Conservation (phyloP, 441 rosid genomes). For the Erodium trifolium region DNA sequence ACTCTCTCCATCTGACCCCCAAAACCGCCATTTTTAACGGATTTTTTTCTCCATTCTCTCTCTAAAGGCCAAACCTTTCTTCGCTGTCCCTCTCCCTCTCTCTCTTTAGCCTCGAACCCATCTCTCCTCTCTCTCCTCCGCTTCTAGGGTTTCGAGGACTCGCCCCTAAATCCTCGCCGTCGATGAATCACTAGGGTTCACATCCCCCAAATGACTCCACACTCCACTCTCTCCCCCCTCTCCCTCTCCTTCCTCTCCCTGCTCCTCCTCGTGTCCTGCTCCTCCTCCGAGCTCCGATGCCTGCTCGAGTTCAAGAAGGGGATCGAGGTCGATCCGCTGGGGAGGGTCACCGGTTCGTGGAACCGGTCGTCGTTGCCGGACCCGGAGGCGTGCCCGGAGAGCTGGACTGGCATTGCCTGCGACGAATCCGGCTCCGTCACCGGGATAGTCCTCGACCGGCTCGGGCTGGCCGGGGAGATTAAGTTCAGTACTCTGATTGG, state of each 20-base stretch:
- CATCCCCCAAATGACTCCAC: constrained; percentile 39
- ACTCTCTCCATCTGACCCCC: constrained; percentile 14
- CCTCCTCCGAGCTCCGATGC: constrained; percentile 43
- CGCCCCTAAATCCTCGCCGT: not conserved
- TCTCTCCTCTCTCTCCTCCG: no score
- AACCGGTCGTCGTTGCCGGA: constrained; percentile 24
- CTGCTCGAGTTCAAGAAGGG: constrained; percentile 85
- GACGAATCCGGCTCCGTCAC: constrained; percentile 42
- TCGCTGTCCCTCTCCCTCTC: no score
- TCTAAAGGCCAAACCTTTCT: no score
- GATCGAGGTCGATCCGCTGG: constrained; percentile 41
- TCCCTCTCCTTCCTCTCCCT: constrained; percentile 17
- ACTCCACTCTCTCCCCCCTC: constrained; percentile 11
- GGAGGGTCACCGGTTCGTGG: constrained; percentile 42
- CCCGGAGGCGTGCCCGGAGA: constrained; percentile 36
- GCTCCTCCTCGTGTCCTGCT: constrained; percentile 15
- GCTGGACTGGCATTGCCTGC: constrained; percentile 65
- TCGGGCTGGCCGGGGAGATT: constrained; percentile 60
- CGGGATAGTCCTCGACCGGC: constrained; percentile 48
- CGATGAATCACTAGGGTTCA: constrained; percentile 22
- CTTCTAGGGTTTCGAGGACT: constrained; percentile 12
- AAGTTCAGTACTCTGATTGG: constrained; percentile 58
- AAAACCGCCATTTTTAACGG: constrained; percentile 34
- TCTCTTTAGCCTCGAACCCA: no score
- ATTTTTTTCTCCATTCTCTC: not conserved